These are phyloP conservation scores for Torrubiellomyces zombiae DNA, from an alignment of 2,329 filamentous ascomycete species.

Conservation along the genomic window DNA sequence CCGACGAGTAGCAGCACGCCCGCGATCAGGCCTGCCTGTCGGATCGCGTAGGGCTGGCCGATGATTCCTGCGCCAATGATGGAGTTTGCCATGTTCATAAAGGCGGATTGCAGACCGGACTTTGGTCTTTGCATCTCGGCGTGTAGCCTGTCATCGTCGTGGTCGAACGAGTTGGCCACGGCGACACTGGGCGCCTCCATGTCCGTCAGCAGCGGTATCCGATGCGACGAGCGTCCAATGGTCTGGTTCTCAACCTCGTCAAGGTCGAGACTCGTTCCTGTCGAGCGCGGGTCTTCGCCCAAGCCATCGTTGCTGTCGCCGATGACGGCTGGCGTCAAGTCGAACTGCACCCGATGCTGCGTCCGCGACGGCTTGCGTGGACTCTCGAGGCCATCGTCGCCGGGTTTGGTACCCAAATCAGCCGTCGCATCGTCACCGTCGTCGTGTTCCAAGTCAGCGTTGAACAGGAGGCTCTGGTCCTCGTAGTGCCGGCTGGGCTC, in stretches of 20 bases:
- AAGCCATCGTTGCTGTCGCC: conserved; percentile 10
- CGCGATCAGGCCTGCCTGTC: conserved; percentile 71
- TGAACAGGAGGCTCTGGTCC: conserved; percentile 14
- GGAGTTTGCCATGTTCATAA: conserved; percentile 99
- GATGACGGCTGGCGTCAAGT: conserved; percentile 32
- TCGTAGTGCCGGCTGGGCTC: conserved; percentile 14
- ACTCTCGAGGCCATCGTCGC: conserved; percentile 7
- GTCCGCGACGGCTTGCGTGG: conserved; percentile 19
- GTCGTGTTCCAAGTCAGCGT: conserved; percentile 9
- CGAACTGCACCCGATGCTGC: conserved; percentile 61
- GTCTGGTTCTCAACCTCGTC: conserved; percentile 28
- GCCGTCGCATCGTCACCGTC: conserved; percentile 12
- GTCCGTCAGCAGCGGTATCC: conserved; percentile 61
- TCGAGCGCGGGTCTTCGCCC: conserved; percentile 3
- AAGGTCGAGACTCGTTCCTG: conserved; percentile 28
- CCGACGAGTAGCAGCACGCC: conserved; percentile 62
- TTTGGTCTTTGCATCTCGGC: conserved; percentile 52
- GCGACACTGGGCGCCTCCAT: conserved; percentile 67
- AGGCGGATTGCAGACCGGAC: conserved; percentile 71
- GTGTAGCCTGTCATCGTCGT: conserved; percentile 26
- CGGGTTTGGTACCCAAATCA: conserved; percentile 4
- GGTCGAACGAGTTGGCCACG: conserved; percentile 39
- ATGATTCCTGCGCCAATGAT: conserved; percentile 73
- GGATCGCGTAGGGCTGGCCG: conserved; percentile 88
- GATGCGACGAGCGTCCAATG: conserved; percentile 31